Evolutionary conservation across 768 basidiomycete species (phyloP), one percentile per base, ranked within the genome.

Genomic region (Obba rivulosa): DNA sequence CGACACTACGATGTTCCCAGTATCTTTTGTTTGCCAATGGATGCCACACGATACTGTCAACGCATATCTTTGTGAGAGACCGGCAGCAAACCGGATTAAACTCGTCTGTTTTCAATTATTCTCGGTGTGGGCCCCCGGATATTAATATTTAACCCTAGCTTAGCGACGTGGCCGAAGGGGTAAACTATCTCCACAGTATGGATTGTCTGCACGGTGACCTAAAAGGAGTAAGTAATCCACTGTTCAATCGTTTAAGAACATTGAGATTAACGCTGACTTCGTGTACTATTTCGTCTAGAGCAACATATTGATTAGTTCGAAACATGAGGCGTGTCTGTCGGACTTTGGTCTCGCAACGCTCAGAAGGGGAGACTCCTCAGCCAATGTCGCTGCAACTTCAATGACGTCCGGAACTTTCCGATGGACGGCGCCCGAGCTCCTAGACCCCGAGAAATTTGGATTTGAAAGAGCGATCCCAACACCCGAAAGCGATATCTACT

Each of bases 1-100:
- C 11, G 23, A 48, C 24, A 34, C 16, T 14, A 43, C 41, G 11
- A 14, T 45, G 9, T 54, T 41, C 11, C 43, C 34, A 20, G 23
- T 50, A 2, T 36, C 28, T 3, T 34, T 54, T 35, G 43, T 54
- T 4, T 54, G 36, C 2, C 31, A 24, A 21, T 53, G 52, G 52
- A 53, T 53, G 52, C 25, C 16, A n/a, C 28, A 53, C 40, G 52
- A 48, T 3, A 50, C 42, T 28, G 23, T 53, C 20, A 22, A 38
- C 8, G 28, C 21, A 7, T 53, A 49, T 37, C 13, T 53, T 14
- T 16, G 20, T 4, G 31, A 17, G 14, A 5, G 45, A 18, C 52
- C 52, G 1, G 25, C 21, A 5, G 48, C 43, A 17, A 23, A 45
- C 28, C 47, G 52, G 8, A 8, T 40, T 1, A 20, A 44, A 16